Percentiles rank a stretch among this genome's conserved stretches.
These are phyloP conservation scores for Hypoxylon fuscum DNA, from an alignment of 495 filamentous ascomycete species.

Conservation along the genomic window DNA sequence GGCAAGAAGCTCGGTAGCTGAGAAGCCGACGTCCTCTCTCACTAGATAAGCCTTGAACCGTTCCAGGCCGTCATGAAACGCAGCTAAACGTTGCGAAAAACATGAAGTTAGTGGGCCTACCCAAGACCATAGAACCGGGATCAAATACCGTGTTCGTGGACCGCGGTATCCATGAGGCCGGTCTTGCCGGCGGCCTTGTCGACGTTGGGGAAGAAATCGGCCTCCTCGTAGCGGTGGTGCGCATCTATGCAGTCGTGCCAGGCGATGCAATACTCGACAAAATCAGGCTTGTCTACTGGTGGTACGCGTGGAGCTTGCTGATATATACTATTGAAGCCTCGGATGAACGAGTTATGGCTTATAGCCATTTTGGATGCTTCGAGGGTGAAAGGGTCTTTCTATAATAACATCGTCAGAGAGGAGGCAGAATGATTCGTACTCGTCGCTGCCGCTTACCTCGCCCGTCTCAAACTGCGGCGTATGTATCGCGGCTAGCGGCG, in stretches of 20 bases:
- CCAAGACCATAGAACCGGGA: neutral
- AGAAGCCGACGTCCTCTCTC: constrained; percentile 31
- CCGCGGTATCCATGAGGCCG: constrained; percentile 38
- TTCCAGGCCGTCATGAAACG: constrained; percentile 31
- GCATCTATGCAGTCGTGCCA: constrained; percentile 43
- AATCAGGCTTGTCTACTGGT: constrained; percentile 40
- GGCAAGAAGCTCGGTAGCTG: constrained; percentile 33
- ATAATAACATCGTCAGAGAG: neutral
- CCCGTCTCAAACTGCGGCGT: neutral
- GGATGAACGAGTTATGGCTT: constrained; percentile 42
- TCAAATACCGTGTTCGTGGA: constrained; percentile 40
- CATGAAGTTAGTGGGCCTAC: neutral
- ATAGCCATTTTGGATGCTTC: constrained; percentile 33
- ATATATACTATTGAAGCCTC: constrained; percentile 37
- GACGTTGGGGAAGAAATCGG: constrained; percentile 49
- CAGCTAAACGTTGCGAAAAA: constrained; percentile 31
- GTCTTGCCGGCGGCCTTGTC: constrained; percentile 43
- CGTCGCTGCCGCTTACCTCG: neutral
- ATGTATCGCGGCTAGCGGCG: neutral
- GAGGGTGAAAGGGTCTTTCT: constrained; percentile 23
- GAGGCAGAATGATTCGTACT: neutral
- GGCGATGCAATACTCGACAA: constrained; percentile 44
- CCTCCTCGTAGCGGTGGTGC: constrained; percentile 50
- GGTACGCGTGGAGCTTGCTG: constrained; percentile 37
- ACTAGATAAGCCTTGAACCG: constrained; percentile 45